Evolutionary conservation across 192 early-diverging fungal genomes (phyloP).

Genomic region (Coemansia sp.): DNA sequence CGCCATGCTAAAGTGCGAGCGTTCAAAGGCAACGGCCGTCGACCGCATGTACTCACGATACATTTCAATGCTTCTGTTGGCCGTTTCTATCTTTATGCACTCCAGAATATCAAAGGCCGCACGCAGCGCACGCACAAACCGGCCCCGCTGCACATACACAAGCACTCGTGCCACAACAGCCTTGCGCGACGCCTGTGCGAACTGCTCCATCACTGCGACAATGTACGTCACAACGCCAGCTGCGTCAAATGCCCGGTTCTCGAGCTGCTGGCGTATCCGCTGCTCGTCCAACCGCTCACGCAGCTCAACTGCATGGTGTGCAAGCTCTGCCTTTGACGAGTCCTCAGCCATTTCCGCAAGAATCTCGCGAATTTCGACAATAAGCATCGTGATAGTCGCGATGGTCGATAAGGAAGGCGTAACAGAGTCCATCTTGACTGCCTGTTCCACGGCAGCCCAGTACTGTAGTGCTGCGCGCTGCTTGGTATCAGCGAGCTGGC

Average conservation of each 20-base stretch:
- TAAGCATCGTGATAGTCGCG: constrained; percentile 59
- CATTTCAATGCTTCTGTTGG: constrained; percentile 66
- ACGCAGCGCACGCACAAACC: constrained; percentile 64
- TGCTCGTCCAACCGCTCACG: constrained; percentile 60
- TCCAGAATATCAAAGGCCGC: constrained; percentile 67
- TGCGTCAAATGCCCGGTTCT: constrained; percentile 68
- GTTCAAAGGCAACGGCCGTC: constrained; percentile 68
- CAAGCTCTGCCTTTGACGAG: constrained; percentile 34
- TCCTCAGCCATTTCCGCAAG: constrained; percentile 58
- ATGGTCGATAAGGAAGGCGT: constrained; percentile 8
- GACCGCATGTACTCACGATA: constrained; percentile 69
- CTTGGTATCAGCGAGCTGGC: constrained; percentile 66
- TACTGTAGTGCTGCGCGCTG: constrained; percentile 64
- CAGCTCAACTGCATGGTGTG: constrained; percentile 41
- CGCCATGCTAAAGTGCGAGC: constrained; percentile 61
- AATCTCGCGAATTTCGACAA: constrained; percentile 77
- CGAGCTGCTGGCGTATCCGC: constrained; percentile 62
- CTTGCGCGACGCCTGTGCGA: constrained; percentile 71
- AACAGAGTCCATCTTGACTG: constrained; percentile 37
- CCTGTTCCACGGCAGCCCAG: constrained; percentile 69
- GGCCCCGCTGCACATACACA: constrained; percentile 58
- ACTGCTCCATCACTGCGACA: constrained; percentile 60
- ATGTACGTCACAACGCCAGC: constrained; percentile 61
- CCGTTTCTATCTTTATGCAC: constrained; percentile 62
- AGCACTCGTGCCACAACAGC: constrained; percentile 65